Evolutionary conservation across 371 early-diverging fungal species (phyloP).

Genomic region (Rhizopus arrhizus): DNA sequence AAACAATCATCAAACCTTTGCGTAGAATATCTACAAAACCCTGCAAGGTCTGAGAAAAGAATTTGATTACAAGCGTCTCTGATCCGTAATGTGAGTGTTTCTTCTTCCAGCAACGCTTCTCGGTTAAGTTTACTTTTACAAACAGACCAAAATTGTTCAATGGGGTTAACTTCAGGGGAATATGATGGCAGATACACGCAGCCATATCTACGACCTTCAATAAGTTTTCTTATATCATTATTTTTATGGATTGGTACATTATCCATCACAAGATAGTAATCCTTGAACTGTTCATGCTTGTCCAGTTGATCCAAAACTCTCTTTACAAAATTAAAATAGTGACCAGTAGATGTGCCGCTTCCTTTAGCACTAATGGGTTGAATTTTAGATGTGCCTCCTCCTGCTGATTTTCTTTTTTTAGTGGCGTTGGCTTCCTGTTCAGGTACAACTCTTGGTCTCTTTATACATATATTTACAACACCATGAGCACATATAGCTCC

Average conservation of each 20-base stretch:
- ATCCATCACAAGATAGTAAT: conserved; percentile 16
- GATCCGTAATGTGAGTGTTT: background rate
- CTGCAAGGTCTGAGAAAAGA: background rate
- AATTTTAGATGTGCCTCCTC: background rate
- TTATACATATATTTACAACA: conserved; percentile 2
- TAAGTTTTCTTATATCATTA: background rate
- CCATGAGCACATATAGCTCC: conserved; percentile 6
- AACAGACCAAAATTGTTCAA: conserved; percentile 24
- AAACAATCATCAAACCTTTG: conserved; percentile 3
- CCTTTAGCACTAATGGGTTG: background rate
- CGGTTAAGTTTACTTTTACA: background rate
- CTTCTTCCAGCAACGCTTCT: background rate
- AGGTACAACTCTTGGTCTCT: background rate
- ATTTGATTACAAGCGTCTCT: conserved; percentile 8
- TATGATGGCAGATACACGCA: conserved; percentile 3
- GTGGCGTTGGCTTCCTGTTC: background rate
- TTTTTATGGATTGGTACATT: conserved; percentile 8
- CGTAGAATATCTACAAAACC: conserved; percentile 7
- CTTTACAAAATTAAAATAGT: conserved; percentile 12
- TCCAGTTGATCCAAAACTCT: conserved; percentile 5
- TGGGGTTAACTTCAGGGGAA: conserved; percentile 11
- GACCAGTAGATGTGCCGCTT: conserved; percentile 3
- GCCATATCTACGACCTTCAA: background rate
- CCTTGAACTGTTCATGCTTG: conserved; percentile 9
- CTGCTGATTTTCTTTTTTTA: conserved; percentile 2